phyloP scores from a whole-genome alignment of 768 basidiomycete genomes.

The Hygrophorus pudorinus region DNA sequence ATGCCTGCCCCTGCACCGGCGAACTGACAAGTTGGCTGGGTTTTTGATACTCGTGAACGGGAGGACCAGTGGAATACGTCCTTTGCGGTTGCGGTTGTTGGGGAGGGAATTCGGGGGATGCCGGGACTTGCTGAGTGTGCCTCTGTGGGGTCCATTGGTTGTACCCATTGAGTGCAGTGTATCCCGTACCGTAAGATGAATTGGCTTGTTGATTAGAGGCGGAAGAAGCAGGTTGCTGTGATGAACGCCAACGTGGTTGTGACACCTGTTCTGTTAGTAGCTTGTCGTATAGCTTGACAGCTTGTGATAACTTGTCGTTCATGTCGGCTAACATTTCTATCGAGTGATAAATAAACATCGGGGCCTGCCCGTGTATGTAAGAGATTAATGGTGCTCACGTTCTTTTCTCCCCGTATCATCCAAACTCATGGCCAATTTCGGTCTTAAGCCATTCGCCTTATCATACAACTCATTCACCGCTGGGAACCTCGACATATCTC shows the following conservation, averaged over 20 bases:
- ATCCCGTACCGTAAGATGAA: slow-evolving; percentile 16
- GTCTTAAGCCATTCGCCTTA: slow-evolving; percentile 66
- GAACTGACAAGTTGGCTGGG: background rate
- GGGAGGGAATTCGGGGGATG: slow-evolving; percentile 10
- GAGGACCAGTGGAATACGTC: slow-evolving; percentile 6
- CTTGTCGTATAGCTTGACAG: slow-evolving; percentile 85
- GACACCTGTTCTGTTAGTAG: slow-evolving; percentile 77
- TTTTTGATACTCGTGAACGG: background rate
- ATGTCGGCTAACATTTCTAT: slow-evolving; percentile 84
- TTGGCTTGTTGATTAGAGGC: slow-evolving; percentile 23
- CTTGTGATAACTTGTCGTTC: slow-evolving; percentile 89
- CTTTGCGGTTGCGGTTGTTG: slow-evolving; percentile 7
- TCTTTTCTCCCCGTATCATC: slow-evolving; percentile 84
- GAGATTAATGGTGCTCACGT: slow-evolving; percentile 31
- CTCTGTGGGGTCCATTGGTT: slow-evolving; percentile 25
- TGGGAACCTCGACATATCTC: slow-evolving; percentile 73
- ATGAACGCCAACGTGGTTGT: slow-evolving; percentile 53
- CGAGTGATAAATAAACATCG: background rate
- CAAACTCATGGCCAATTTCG: slow-evolving; percentile 73
- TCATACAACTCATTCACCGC: slow-evolving; percentile 80
- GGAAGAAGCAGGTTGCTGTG: slow-evolving; percentile 19
- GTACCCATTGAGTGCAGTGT: slow-evolving; percentile 19
- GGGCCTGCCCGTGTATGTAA: background rate
- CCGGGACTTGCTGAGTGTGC: slow-evolving; percentile 13
- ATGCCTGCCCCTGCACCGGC: slow-evolving; percentile 1